Evolutionary conservation across 768 basidiomycete species (phyloP), one percentile per base, ranked within the genome.

Genomic region (Nevesoporus exiguus): DNA sequence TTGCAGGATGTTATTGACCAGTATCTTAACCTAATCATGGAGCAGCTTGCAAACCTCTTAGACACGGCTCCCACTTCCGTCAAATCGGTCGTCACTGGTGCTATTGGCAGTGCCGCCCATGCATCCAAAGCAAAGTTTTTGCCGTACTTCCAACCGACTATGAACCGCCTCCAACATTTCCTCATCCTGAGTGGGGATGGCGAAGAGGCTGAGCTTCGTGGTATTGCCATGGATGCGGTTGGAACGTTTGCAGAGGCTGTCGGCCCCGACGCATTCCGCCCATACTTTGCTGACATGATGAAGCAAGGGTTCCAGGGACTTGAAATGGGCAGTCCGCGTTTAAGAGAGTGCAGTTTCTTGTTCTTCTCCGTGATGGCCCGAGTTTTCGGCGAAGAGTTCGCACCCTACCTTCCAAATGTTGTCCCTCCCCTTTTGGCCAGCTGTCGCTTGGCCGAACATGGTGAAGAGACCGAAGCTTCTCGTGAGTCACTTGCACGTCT

Each of bases 321-420:
- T 52, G 84, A 88, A 57, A 82, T 93, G 73, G 90, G 90, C 52
- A 90, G 88, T 60, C 85, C 92, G 3, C 81, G 94, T 56, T 77
- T 98, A 56, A 80, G 90, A 64, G 97, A 99, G 71, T 97, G 94
- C 73, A 90, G 88, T 65, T 98, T 97, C 84, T 76, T 99, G 60
- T 98, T 98, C 84, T 98, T 98, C 64, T 93, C 94, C 52, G 93
- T 96, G 58, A 95, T 99, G 90, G 90, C 94, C n/a, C 82, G 89
- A 45, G 93, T 99, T 17, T 99, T 97, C 65, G 90, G 84, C 46
- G 92, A 92, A 53, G 94, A 98, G 64, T 98, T 98, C 63, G 86
- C 93, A 2, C 79, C 80, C 3, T 98, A 93, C 73, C 81, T 98
- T 31, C 81, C 85, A 8, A 83, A 80, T 56, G 92, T 98, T 56